phyloP scores from a whole-genome alignment of 2,329 filamentous ascomycete genomes.

The Pestalotiopsis sp. region DNA sequence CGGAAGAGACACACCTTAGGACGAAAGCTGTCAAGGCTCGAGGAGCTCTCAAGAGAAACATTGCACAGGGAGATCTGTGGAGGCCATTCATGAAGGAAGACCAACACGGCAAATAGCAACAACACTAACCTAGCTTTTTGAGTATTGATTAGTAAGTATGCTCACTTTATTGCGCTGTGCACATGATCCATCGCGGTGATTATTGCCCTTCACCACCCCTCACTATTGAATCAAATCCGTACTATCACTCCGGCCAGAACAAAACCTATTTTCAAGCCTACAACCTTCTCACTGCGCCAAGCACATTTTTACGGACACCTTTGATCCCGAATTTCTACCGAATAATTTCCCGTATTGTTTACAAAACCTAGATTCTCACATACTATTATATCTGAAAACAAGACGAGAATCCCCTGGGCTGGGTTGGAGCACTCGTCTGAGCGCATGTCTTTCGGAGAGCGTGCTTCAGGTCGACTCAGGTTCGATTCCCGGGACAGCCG shows the following conservation, averaged over 20 bases:
- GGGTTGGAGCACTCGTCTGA: background rate
- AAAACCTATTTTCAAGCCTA: too few relatives aligned
- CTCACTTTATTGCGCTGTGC: background rate
- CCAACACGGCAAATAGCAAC: background rate
- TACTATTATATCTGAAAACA: background rate
- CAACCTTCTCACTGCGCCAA: too few relatives aligned
- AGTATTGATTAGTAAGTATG: background rate
- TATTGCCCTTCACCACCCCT: too few relatives aligned
- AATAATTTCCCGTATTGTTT: background rate
- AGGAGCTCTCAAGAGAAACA: background rate
- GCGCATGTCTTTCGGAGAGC: background rate
- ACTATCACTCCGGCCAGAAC: too few relatives aligned
- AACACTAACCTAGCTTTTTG: background rate
- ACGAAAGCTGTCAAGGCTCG: background rate
- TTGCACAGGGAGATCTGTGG: conserved; percentile 5
- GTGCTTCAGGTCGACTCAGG: background rate
- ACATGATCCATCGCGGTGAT: background rate
- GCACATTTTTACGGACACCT: too few relatives aligned
- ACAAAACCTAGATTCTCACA: background rate
- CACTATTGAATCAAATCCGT: too few relatives aligned
- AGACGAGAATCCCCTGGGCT: background rate
- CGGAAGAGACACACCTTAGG: background rate
- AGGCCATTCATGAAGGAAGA: background rate
- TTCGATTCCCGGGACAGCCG: background rate
- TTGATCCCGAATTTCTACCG: background rate